Base-by-base conservation (phyloP, 2,329 filamentous ascomycete species). In the Trichoderma koningii region DNA sequence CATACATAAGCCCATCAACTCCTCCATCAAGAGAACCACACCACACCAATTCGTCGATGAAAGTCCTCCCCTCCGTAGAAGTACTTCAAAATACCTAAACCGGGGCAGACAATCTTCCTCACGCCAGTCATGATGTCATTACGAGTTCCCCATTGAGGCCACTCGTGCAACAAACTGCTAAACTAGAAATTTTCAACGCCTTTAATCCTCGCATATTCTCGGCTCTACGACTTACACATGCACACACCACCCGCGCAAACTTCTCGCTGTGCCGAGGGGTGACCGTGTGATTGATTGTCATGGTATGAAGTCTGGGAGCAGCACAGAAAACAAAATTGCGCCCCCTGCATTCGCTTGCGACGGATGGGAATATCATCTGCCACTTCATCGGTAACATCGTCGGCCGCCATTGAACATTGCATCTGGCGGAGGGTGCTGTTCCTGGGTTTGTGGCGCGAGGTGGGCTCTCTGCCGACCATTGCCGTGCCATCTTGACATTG, bases 191-290 rank as follows among this genome's bases (percentile, higher is more conserved):
- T 23, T 30, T n/a, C 7, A 30, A 51, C 10, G 17, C 19, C 34
- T 3, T 14, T 15, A 61, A 62, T 62, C 38, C 23, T 47, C 59
- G 59, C 59, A 63, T 63, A 63, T 63, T n/a, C 41, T 19, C 59
- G 59, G 59, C 59, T 63, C 50, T 63, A n/a, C 6, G 7, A 26
- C 17, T 52, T 52, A 10, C 48, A 28, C 26, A 34, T 17, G 23
- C 48, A 42, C 3, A 6, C 41, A 17, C 41, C 48, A 30, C 15
- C 23, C 15, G 26, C 10, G 48, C 34, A 42, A 44, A 44, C 19
- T 42, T 55, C 19, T 30, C 28, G n/a, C 19, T 23, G 44, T 52
- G 55, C 23, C 45, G 17, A n/a, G 30, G 41, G 17, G 41, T 7
- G 55, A 30, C 41, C 55, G 38, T 57, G 30, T 53, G 57, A 62